phyloP scores from a whole-genome alignment of 345 rosid genomes.

The Acer saccharum region DNA sequence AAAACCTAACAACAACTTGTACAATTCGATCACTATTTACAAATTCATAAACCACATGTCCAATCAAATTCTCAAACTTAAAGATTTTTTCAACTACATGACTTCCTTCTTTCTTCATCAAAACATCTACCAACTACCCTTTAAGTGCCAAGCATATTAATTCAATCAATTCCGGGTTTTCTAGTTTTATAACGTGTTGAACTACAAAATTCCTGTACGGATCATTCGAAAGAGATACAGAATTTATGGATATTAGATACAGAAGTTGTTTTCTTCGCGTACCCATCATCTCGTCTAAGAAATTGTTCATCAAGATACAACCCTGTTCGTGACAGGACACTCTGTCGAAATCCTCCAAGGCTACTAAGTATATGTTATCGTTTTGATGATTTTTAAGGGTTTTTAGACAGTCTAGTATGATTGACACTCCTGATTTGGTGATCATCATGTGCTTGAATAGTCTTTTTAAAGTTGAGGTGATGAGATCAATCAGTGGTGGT shows the following conservation, averaged over 20 bases:
- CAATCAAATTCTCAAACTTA: background rate
- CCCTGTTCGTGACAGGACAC: constrained; percentile 11
- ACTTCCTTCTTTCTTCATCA: constrained; percentile 28
- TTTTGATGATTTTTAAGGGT: background rate
- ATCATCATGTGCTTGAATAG: constrained; percentile 12
- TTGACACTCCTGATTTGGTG: constrained; percentile 5
- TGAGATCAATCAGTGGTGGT: background rate
- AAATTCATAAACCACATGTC: constrained; percentile 16
- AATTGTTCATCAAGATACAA: constrained; percentile 16
- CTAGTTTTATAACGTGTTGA: constrained; percentile 27
- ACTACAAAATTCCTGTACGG: constrained; percentile 30
- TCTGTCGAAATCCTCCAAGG: too few relatives aligned
- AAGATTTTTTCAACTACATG: constrained; percentile 31
- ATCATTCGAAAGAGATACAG: background rate
- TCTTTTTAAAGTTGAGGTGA: constrained; percentile 1
- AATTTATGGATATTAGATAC: background rate
- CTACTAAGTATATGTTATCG: background rate
- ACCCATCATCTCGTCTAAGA: constrained; percentile 26
- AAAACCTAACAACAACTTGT: too few relatives aligned
- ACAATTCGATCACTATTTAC: background rate
- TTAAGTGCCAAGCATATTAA: constrained; percentile 10
- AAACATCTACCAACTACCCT: constrained; percentile 5
- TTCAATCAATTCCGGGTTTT: constrained; percentile 4
- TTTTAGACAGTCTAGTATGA: constrained; percentile 17
- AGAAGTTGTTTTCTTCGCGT: constrained; percentile 10